Evolutionary conservation across 148 eudicot species (phyloP), one percentile per base, ranked within the genome.

Genomic region (Fagopyrum tataricum): DNA sequence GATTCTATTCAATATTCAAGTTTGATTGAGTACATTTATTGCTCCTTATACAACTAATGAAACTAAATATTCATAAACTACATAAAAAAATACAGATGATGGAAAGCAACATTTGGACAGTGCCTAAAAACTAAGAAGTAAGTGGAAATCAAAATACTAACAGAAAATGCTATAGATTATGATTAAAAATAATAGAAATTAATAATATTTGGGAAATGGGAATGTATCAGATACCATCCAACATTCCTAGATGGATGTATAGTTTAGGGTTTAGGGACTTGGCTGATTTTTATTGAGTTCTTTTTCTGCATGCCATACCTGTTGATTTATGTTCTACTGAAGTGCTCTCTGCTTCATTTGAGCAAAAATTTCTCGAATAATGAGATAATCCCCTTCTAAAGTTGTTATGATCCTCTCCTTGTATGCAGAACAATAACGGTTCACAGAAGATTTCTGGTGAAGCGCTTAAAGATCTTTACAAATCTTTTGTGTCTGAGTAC

Each of bases 381-480:
- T 31, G 37, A 31, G 37, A 31, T 31, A 31, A 31, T 31, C 37
- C 37, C 37, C 37, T 31, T 14, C 13, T 1, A 17, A 18, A 31
- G 41, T 47, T 47, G 56, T 21, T 47, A 5, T n/a, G 17, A 47
- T 49, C 40, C 21, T 71, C 31, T 51, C 41, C n/a, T 68, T 7
- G 37, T 76, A 51, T 83, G 84, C 89, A 94, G 98, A 85, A 83
- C 84, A 94, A 94, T 55, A 80, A 90, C 69, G 94, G 98, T 9
- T 79, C 86, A 70, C 84, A 84, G 43, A 93, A 85, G 85, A 90
- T 91, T 70, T 87, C 95, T 42, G 98, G 97, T 51, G 88, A 87
- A 4, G 82, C 88, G 70, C 90, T 93, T 70, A 93, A 89, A 76
- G 93, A 93, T 82, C 83, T 93, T 0, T 93, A 93, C 92, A 93